A percentile compares a stretch with the other conserved stretches of the same genome.
phyloP scores from a whole-genome alignment of 2,329 filamentous ascomycete genomes.

The Calonectria leucothoes region DNA sequence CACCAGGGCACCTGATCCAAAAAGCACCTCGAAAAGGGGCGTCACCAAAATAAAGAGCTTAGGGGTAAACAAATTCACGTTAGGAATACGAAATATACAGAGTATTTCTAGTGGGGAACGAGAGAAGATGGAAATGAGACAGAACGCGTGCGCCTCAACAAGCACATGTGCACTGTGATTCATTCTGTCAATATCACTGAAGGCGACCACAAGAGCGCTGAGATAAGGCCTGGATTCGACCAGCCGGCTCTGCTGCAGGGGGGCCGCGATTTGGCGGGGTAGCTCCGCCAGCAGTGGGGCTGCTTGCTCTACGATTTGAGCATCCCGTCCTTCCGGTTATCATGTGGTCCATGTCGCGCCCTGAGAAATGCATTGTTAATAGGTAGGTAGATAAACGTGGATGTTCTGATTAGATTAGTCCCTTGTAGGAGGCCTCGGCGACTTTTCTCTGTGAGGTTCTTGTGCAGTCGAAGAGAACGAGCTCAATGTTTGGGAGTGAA shows the following conservation, averaged over 20 bases:
- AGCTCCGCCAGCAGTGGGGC: conserved; percentile 37
- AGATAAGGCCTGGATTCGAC: conserved; percentile 1
- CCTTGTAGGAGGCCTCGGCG: background rate
- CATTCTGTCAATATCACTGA: background rate
- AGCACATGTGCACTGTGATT: background rate
- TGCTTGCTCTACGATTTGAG: background rate
- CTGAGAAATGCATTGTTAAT: conserved; percentile 6
- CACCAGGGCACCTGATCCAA: conserved; percentile 11
- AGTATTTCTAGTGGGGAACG: no score
- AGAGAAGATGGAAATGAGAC: background rate
- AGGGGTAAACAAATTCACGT: background rate
- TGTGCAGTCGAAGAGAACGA: background rate
- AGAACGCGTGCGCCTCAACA: background rate
- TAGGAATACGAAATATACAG: no score
- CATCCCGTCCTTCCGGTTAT: conserved; percentile 24
- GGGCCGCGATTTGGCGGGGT: conserved; percentile 41
- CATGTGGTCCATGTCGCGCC: conserved; percentile 17
- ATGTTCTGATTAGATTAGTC: background rate
- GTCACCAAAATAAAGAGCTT: background rate
- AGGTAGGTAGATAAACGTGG: conserved; percentile 1
- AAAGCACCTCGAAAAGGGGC: background rate
- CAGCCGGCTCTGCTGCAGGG: conserved; percentile 33
- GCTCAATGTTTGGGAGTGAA: background rate
- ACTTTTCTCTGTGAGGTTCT: background rate
- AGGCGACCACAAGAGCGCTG: background rate